Conservation (phyloP, 306 rosid genomes). For the Morella rubra region DNA sequence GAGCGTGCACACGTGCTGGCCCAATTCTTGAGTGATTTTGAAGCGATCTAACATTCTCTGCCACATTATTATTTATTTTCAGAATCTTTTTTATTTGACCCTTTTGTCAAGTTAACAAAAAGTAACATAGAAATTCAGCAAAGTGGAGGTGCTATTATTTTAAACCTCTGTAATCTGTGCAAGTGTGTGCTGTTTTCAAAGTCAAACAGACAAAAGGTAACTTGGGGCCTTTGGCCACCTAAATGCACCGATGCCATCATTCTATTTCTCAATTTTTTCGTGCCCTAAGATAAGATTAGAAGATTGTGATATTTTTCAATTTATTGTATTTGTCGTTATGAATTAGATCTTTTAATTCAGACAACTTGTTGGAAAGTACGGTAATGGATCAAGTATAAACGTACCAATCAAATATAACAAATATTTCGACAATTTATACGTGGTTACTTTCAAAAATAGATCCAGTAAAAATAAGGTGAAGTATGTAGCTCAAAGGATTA, state of each 20-base stretch:
- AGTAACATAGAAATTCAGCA: background rate
- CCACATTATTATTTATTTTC: background rate
- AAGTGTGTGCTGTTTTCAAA: constrained; percentile 33
- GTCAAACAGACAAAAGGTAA: constrained; percentile 29
- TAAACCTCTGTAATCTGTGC: background rate
- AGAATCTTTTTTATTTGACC: too few relatives aligned
- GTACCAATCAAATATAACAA: too few relatives aligned
- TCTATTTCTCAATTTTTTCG: background rate
- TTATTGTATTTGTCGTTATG: too few relatives aligned
- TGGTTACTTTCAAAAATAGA: too few relatives aligned
- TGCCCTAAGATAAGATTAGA: too few relatives aligned
- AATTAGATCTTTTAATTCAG: too few relatives aligned
- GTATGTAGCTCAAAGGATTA: too few relatives aligned
- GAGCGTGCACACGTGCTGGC: constrained; percentile 51
- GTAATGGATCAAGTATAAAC: too few relatives aligned
- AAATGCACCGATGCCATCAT: constrained; percentile 41
- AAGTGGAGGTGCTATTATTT: background rate
- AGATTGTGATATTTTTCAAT: too few relatives aligned
- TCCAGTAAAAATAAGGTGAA: too few relatives aligned
- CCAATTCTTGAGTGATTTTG: constrained; percentile 47
- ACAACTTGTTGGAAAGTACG: too few relatives aligned
- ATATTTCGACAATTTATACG: too few relatives aligned
- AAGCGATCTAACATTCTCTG: constrained; percentile 38
- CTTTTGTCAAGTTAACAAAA: background rate
- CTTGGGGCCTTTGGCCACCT: constrained; percentile 32